Conservation (phyloP, 1,139 yeast genomes). For the Kluyveromyces marxianus region DNA sequence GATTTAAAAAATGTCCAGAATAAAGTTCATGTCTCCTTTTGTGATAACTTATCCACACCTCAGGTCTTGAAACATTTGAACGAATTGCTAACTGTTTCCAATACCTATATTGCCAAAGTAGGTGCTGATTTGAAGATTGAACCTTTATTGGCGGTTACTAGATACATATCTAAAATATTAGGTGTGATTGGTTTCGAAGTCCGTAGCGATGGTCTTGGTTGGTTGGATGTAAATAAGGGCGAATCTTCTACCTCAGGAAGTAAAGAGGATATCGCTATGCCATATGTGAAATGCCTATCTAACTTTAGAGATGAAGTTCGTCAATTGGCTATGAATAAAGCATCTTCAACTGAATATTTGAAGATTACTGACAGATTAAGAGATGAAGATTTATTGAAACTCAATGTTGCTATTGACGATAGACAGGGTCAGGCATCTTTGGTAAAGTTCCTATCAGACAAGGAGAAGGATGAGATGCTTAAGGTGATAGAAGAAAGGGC, state of each 20-base stretch:
- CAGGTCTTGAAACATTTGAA: constrained; percentile 56
- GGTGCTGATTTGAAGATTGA: constrained; percentile 54
- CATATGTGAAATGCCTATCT: constrained; percentile 72
- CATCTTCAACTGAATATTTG: constrained; percentile 48
- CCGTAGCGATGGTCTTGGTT: constrained; percentile 68
- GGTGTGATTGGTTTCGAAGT: constrained; percentile 67
- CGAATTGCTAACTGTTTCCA: constrained; percentile 64
- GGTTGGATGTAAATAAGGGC: constrained; percentile 43
- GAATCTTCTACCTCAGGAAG: constrained; percentile 43
- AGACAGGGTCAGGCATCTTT: constrained; percentile 71
- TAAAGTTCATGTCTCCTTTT: constrained; percentile 69
- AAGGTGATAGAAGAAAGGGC: constrained; percentile 53
- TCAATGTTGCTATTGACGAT: constrained; percentile 86
- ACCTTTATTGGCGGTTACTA: constrained; percentile 53
- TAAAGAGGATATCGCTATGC: constrained; percentile 64
- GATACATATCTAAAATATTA: constrained; percentile 65
- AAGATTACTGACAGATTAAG: constrained; percentile 52
- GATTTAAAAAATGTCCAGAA: constrained; percentile 49
- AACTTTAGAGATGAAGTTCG: constrained; percentile 79
- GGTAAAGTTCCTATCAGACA: constrained; percentile 65
- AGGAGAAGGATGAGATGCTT: constrained; percentile 61
- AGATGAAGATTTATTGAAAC: constrained; percentile 54
- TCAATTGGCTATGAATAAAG: constrained; percentile 58
- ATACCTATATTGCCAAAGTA: constrained; percentile 57
- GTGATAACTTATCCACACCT: constrained; percentile 82